Conservation (phyloP, 2,329 filamentous ascomycete species). For the Colletotrichum destructivum region DNA sequence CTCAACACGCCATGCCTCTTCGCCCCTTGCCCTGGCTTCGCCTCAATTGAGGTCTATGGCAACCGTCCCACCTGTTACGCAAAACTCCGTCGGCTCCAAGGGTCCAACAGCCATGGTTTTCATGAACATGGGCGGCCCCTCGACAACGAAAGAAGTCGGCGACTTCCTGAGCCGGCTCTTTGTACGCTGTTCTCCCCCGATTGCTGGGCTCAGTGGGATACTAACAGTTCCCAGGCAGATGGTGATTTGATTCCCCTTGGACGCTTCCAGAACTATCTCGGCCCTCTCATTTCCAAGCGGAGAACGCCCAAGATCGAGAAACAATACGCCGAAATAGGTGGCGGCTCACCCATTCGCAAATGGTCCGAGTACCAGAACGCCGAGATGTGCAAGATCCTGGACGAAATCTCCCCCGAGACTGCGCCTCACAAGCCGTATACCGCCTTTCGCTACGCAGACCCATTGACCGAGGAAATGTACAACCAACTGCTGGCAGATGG, state of each 20-base stretch:
- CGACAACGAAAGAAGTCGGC: constrained; percentile 88
- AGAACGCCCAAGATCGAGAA: constrained; percentile 97
- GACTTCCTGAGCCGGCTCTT: constrained; percentile 93
- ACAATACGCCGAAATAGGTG: constrained; percentile 95
- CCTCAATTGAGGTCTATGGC: constrained; percentile 66
- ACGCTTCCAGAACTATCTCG: constrained; percentile 90
- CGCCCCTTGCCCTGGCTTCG: constrained; percentile 46
- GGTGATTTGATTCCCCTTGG: constrained; percentile 96
- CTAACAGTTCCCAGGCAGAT: constrained; percentile 76
- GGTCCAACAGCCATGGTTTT: constrained; percentile 98
- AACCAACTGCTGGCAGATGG: constrained; percentile 86
- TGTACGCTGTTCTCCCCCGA: constrained; percentile 66
- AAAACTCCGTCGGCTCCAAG: constrained; percentile 77
- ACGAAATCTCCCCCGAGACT: constrained; percentile 90
- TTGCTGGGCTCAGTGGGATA: background rate
- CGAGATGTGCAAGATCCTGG: constrained; percentile 98
- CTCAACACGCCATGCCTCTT: constrained; percentile 40
- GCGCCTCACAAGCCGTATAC: constrained; percentile 98
- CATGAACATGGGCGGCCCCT: constrained; percentile 98
- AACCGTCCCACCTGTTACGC: constrained; percentile 83
- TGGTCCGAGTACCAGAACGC: constrained; percentile 96
- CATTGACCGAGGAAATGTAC: constrained; percentile 96
- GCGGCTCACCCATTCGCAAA: constrained; percentile 97
- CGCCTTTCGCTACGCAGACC: constrained; percentile 94
- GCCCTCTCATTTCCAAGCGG: constrained; percentile 86